Base-by-base conservation (phyloP, 225 moss, liverwort and hornwort species). In the Takakia lepidozioides region DNA sequence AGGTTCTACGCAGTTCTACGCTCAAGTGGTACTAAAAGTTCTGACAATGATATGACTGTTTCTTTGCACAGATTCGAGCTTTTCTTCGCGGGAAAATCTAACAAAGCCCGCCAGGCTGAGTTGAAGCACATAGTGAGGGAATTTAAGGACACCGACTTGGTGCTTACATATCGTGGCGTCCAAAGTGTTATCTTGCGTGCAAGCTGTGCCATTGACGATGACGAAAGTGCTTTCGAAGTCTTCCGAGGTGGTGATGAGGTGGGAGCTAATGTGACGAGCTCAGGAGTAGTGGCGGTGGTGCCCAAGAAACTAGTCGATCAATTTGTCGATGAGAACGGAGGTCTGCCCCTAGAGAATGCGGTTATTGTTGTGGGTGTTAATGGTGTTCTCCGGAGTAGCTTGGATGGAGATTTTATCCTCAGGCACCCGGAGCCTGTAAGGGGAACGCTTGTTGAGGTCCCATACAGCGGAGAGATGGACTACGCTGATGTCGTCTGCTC, bases 211-310 rank as follows among this genome's bases (percentile, higher is more conserved):
- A 73, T 78, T 17, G 52, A 69, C 16, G 78, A 73, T n/a, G 78
- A 78, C 2, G 78, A 78, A 8, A 69, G 64, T 5, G 78, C 78
- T 5, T 78, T 78, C 5, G 78, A 78, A 56, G 73, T 78, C 17
- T 78, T 73, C 52, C 72, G 78, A 47, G 52, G 58, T 35, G 59
- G 66, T 2, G 38, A 66, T 37, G 69, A 69, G 44, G 52, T 73
- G 0, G 78, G 78, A 29, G 73, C 78, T 4, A 73, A 78, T 38
- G 73, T 78, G 0, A 78, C 78, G 7, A 69, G 73, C n/a, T 78
- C 73, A 15, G 78, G 78, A 22, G 59, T 78, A 9, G 52, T 78
- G 14, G 73, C 69, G 2, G 69, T 78, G 25, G 66, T 78, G 14
- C 69, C 78, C 2, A 59, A 78, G 44, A 55, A 62, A 21, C 39